Evolutionary conservation across 257 asterid species (phyloP), one percentile per base, ranked within the genome.

Genomic region (Plantago major): DNA sequence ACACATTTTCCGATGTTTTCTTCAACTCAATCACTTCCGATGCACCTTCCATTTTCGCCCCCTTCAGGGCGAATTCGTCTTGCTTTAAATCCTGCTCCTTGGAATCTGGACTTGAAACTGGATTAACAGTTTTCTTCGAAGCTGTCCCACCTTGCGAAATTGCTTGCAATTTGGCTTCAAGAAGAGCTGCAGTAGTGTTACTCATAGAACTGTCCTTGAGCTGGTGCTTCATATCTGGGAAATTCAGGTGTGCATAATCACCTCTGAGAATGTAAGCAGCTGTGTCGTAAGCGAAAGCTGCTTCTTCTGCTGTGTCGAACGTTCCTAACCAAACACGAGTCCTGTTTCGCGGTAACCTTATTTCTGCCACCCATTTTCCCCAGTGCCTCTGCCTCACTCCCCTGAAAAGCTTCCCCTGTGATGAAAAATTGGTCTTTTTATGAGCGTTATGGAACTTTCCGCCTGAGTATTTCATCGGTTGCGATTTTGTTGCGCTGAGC

Each of bases 321-420:
- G 86, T 80, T 2, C 86, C 86, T 12, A 80, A 51, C 86, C 86
- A 80, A 2, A 77, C 86, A 0, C 86, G 30, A 0, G 78, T 74
- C n/a, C 86, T 54, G 16, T 80, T 80, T 2, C 78, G 67, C 0
- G 85, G 86, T 28, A 80, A 47, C 26, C 86, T 67, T 38, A 80
- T 80, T 40, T 80, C 85, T 0, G 85, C 85, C 33, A 80, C 85
- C 85, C 86, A 80, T 54, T 77, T 80, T 30, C 86, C 86, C 86
- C 86, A 80, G 69, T 80, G 86, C 8, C 86, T 58, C 46, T 80
- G 86, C 69, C 83, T 60, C 45, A 80, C 86, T 6, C 86, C 83
- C n/a, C 95, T 38, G 66, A 77, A 89, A 3, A 86, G 80, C 75
- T 86, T 86, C 48, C 76, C 65, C 66, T 71, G 58, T 7, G 75